phyloP scores from a whole-genome alignment of 176 grass and related monocot species.

The Panicum miliaceum region DNA sequence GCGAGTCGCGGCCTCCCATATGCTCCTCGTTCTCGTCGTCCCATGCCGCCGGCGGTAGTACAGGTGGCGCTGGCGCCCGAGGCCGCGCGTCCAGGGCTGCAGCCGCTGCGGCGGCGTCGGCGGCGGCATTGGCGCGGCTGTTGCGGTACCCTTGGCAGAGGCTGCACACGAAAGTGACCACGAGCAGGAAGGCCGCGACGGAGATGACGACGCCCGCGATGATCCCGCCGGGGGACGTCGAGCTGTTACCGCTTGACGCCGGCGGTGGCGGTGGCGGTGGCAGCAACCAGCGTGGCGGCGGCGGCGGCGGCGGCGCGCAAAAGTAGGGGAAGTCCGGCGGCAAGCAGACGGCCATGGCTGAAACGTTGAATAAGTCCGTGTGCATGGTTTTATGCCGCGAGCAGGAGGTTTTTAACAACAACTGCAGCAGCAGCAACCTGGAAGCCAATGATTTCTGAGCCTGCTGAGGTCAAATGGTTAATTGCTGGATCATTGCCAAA shows the following conservation, averaged over 20 bases:
- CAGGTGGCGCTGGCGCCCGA: background rate
- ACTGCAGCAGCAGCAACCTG: background rate
- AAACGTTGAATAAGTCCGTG: background rate
- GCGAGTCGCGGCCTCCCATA: too few relatives aligned
- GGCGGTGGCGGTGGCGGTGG: background rate
- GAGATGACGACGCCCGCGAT: background rate
- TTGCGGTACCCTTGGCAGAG: slow-evolving; percentile 17
- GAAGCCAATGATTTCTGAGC: background rate
- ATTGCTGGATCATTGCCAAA: slow-evolving; percentile 13
- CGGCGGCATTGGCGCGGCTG: background rate
- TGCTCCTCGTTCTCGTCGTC: background rate
- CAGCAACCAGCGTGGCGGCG: background rate
- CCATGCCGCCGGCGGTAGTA: background rate
- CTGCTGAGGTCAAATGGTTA: background rate
- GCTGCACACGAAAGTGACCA: background rate
- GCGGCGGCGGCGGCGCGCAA: too few relatives aligned
- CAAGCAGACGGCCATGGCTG: background rate
- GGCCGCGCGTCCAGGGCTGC: background rate
- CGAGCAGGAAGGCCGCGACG: background rate
- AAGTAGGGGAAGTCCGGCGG: background rate
- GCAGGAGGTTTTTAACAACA: background rate
- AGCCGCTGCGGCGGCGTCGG: background rate
- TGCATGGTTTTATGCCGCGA: background rate
- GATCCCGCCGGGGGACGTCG: background rate
- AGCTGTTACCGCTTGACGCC: background rate